Evolutionary conservation across 1,284 basidiomycete species (phyloP).

Genomic region (Sanghuangporus baumii): DNA sequence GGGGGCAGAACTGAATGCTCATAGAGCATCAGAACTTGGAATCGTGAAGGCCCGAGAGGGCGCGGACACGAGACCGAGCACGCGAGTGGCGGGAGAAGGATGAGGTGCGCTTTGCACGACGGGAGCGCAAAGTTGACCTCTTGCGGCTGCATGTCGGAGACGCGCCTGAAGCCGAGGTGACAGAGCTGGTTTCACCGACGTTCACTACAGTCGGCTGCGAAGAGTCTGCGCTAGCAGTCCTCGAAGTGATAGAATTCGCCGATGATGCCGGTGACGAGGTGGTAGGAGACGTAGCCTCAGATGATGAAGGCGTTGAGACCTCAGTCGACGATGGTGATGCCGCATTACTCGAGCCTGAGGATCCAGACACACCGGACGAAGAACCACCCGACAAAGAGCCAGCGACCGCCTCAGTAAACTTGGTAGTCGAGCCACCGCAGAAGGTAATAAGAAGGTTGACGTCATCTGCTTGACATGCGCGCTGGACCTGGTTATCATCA

Average conservation of each 20-base stretch:
- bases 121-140: background rate
- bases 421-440: slow-evolving; percentile 8
- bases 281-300: background rate
- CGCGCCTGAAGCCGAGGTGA: background rate
- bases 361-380: background rate
- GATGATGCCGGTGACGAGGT: background rate
- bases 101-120: slow-evolving; percentile 4
- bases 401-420: slow-evolving; percentile 11
- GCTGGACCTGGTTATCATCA: slow-evolving; percentile 37
- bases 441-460: slow-evolving; percentile 20
- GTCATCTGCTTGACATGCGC: slow-evolving; percentile 28
- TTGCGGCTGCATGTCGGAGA: slow-evolving; percentile 6
- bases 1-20: background rate
- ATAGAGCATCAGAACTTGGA: background rate
- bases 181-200: background rate
- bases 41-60: slow-evolving; percentile 2
- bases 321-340: background rate
- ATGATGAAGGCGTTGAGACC: background rate
- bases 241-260: background rate
- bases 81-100: slow-evolving; percentile 5
- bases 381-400: slow-evolving; percentile 8
- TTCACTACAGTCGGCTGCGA: background rate
- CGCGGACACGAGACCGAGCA: slow-evolving; percentile 7
- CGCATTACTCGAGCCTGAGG: background rate
- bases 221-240: background rate